Evolutionary conservation across 192 early-diverging fungal genomes (phyloP).

Genomic region (Podila epicladia): DNA sequence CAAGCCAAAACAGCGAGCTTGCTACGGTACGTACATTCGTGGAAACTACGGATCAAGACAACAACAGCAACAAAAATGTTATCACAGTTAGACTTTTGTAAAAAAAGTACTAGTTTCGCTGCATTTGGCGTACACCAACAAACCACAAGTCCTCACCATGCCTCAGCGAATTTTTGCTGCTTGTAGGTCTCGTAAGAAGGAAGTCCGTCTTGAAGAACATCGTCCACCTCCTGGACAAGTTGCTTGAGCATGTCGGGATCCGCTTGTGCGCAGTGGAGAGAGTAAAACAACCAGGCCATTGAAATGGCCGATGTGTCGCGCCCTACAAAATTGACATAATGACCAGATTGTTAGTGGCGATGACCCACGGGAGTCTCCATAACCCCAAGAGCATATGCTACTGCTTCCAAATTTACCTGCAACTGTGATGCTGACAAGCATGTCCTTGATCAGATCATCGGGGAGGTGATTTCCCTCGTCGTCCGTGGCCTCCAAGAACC

Average conservation of each 20-base stretch:
- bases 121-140: neutral
- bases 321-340: constrained; percentile 16
- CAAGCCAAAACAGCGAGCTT: constrained; percentile 30
- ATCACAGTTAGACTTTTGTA: constrained; percentile 1
- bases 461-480: constrained; percentile 50
- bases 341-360: too few species aligned
- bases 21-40: neutral
- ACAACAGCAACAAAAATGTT: constrained; percentile 42
- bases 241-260: constrained; percentile 28
- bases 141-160: constrained; percentile 7
- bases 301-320: constrained; percentile 69
- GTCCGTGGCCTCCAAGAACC: constrained; percentile 54
- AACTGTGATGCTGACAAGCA: constrained; percentile 53
- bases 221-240: constrained; percentile 44
- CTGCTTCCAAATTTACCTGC: constrained; percentile 13
- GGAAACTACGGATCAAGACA: neutral
- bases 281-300: constrained; percentile 48
- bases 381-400: neutral
- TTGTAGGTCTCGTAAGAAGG: constrained; percentile 44
- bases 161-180: constrained; percentile 35
- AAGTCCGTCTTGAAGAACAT: constrained; percentile 10
- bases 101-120: neutral
- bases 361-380: too few species aligned
- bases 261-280: constrained; percentile 50
- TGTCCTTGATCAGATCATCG: constrained; percentile 55